These are phyloP conservation scores for Sarocladium kiliense DNA, from an alignment of 2,329 filamentous ascomycete genomes.

Conservation along the genomic window DNA sequence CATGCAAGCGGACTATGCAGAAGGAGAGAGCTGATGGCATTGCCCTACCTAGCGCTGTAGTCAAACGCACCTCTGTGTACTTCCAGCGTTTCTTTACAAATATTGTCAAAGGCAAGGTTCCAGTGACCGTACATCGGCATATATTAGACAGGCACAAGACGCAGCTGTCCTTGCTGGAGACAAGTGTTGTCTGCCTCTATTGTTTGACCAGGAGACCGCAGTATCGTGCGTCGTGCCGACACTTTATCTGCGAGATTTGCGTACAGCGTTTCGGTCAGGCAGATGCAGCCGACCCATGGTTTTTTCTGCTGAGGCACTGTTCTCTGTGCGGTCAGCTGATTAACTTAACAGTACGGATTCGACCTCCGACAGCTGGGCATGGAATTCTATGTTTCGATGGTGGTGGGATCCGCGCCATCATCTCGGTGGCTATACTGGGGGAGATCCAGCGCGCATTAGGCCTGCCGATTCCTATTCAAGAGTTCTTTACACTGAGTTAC, in stretches of 20 bases:
- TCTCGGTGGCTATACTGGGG: background rate
- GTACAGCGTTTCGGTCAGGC: background rate
- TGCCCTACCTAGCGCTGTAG: background rate
- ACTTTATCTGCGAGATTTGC: background rate
- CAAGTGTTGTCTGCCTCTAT: background rate
- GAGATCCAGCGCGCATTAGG: background rate
- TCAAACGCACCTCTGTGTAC: background rate
- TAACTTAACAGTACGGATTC: background rate
- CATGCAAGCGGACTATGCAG: background rate
- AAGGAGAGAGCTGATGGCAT: background rate
- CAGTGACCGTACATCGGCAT: background rate
- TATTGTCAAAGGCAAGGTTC: background rate
- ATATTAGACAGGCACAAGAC: background rate
- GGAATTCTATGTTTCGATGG: background rate
- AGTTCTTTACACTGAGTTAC: background rate
- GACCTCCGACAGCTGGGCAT: background rate
- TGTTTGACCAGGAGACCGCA: background rate
- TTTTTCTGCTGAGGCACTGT: background rate
- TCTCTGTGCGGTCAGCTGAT: background rate
- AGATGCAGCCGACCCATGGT: background rate
- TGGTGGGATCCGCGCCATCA: background rate
- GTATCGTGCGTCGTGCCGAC: background rate
- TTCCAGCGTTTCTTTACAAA: background rate
- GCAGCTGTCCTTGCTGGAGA: background rate
- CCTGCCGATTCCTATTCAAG: background rate